Percentiles rank a stretch among this genome's conserved stretches.
phyloP scores from a whole-genome alignment of 2,329 filamentous ascomycete genomes.

The Penicillium aurantiogriseum region DNA sequence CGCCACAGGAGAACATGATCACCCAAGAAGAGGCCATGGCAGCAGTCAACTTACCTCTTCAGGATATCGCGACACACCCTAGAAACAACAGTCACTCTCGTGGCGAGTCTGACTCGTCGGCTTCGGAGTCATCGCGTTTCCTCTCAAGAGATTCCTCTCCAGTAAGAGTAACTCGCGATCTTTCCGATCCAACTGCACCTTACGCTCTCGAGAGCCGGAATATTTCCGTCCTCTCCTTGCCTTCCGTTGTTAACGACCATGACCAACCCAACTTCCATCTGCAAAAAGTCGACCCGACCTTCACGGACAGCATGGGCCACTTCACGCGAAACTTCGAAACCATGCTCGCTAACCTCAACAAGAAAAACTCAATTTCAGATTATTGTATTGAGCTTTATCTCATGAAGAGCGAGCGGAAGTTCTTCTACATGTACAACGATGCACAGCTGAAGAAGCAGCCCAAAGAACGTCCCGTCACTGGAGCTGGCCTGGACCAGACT shows the following conservation, averaged over 20 bases:
- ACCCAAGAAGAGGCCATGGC: conserved; percentile 2
- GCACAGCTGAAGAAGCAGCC: conserved; percentile 55
- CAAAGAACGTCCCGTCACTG: conserved; percentile 38
- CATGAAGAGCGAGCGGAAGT: conserved; percentile 64
- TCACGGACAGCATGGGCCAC: conserved; percentile 62
- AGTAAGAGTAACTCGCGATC: conserved; percentile 27
- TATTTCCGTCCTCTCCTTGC: conserved; percentile 54
- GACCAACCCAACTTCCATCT: conserved; percentile 61
- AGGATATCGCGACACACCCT: not conserved
- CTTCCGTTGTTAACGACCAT: conserved; percentile 54
- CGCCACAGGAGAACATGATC: conserved; percentile 1
- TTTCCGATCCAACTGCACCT: not conserved
- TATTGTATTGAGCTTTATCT: conserved; percentile 66
- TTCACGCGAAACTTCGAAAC: conserved; percentile 60
- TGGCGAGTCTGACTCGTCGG: conserved; percentile 2
- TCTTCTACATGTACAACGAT: conserved; percentile 60
- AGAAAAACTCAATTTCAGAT: conserved; percentile 56
- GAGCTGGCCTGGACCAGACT: conserved; percentile 37
- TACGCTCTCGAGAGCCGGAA: conserved; percentile 27
- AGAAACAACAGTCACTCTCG: conserved; percentile 2
- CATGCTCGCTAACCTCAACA: conserved; percentile 55
- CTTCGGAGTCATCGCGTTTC: conserved; percentile 7
- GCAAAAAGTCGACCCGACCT: conserved; percentile 66
- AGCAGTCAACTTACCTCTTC: conserved; percentile 2
- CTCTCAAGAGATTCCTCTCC: conserved; percentile 45